phyloP scores from a whole-genome alignment of 2,329 filamentous ascomycete genomes.

The Ophiostoma piceae region DNA sequence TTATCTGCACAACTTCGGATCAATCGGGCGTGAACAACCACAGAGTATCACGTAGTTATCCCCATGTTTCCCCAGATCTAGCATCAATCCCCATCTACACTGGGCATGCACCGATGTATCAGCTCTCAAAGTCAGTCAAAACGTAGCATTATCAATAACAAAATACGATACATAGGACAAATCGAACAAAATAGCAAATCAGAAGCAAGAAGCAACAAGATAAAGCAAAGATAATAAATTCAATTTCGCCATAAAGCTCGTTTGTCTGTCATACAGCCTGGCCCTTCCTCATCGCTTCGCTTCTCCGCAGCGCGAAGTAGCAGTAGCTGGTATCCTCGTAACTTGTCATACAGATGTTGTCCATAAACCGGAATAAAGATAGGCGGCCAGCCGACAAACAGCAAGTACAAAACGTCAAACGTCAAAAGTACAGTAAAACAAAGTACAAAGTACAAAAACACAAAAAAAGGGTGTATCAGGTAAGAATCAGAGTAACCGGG shows the following conservation, averaged over 20 bases:
- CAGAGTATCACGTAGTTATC: too few species aligned
- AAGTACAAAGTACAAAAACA: neutral
- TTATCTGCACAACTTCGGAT: too few species aligned
- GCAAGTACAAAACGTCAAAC: neutral
- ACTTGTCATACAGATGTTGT: constrained; percentile 24
- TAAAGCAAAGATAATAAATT: neutral
- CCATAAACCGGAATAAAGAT: constrained; percentile 19
- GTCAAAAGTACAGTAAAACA: neutral
- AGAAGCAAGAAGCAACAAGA: neutral
- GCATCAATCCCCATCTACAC: neutral
- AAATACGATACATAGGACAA: neutral
- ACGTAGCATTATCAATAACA: neutral
- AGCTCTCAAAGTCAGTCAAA: too few species aligned
- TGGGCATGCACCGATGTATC: neutral
- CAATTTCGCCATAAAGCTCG: constrained; percentile 22
- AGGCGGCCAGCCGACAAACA: constrained; percentile 25
- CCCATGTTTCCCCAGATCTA: neutral
- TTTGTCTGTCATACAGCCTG: constrained; percentile 26
- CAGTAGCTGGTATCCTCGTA: constrained; percentile 23
- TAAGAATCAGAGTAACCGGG: constrained; percentile 9
- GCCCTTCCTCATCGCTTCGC: constrained; percentile 22
- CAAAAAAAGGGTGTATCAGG: constrained; percentile 11
- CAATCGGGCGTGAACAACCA: too few species aligned
- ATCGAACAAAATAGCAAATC: neutral
- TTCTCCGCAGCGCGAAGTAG: constrained; percentile 15